Percentiles rank a stretch among this genome's conserved stretches.
phyloP scores from a whole-genome alignment of 1,139 yeast species.

The Diutina siamensis region DNA sequence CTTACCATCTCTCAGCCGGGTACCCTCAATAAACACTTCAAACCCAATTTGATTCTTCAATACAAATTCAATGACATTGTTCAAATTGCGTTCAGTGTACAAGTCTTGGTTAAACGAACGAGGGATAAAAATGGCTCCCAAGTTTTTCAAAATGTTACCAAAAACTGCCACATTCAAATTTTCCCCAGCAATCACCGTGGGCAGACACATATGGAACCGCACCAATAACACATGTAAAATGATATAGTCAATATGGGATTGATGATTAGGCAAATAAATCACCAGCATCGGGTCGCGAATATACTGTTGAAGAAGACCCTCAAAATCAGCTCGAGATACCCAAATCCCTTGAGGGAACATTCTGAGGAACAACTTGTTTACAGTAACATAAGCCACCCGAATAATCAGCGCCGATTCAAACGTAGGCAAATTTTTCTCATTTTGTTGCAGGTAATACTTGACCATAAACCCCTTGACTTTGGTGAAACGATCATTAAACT shows the following conservation, averaged over 20 bases:
- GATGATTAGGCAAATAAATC: conserved; percentile 41
- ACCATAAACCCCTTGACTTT: conserved; percentile 32
- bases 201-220: conserved; percentile 45
- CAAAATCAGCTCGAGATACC: conserved; percentile 25
- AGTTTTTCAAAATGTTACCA: conserved; percentile 32
- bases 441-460: conserved; percentile 24
- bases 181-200: conserved; percentile 59
- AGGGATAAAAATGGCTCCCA: conserved; percentile 39
- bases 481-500: conserved; percentile 23
- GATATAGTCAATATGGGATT: conserved; percentile 56
- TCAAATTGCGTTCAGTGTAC: conserved; percentile 46
- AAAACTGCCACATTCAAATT: conserved; percentile 54
- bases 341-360: conserved; percentile 37
- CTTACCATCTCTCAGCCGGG: conserved; percentile 58
- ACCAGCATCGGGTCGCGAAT: conserved; percentile 33
- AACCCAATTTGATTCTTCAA: conserved; percentile 40
- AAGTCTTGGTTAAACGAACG: conserved; percentile 38
- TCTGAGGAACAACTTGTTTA: conserved; percentile 21
- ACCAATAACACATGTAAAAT: conserved; percentile 47
- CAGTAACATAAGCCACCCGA: conserved; percentile 28
- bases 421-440: conserved; percentile 27
- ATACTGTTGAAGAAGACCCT: conserved; percentile 20
- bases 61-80: conserved; percentile 42
- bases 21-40: conserved; percentile 60
- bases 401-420: conserved; percentile 13